Conservation (phyloP, 768 basidiomycete species). For the Trametes punicea region DNA sequence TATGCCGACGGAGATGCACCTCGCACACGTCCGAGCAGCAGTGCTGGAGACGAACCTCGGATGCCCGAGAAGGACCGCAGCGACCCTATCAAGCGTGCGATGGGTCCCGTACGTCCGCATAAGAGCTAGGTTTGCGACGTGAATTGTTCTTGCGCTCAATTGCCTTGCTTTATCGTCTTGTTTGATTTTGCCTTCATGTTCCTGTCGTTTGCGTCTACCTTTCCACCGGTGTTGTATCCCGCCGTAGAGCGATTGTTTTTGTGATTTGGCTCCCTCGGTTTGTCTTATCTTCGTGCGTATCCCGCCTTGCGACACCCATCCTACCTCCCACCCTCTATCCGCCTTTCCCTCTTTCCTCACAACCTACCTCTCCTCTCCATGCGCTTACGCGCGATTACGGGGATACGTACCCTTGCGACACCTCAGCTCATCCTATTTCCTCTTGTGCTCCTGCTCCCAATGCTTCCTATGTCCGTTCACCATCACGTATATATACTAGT, state of each 20-base stretch:
- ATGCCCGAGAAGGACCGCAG: slow-evolving; percentile 24
- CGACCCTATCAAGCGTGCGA: slow-evolving; percentile 24
- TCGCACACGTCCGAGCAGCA: slow-evolving; percentile 19
- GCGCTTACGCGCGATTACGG: neutral
- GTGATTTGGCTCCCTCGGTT: slow-evolving; percentile 1
- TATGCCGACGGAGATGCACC: slow-evolving; percentile 12
- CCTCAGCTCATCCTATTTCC: neutral
- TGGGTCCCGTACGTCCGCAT: slow-evolving; percentile 15
- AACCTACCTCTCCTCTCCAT: neutral
- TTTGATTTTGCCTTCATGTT: neutral
- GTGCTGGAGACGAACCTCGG: slow-evolving; percentile 2
- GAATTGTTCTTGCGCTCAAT: neutral
- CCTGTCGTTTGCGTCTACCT: neutral
- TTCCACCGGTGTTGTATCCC: slow-evolving; percentile 1
- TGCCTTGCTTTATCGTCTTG: neutral
- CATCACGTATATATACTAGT: neutral
- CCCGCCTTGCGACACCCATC: slow-evolving; percentile 8
- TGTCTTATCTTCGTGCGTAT: neutral
- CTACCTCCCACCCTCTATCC: slow-evolving; percentile 1
- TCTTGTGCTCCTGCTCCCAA: neutral
- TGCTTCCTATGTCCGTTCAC: neutral
- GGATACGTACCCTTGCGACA: slow-evolving; percentile 17
- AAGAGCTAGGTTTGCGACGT: neutral
- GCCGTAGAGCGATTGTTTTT: neutral
- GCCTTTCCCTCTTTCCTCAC: neutral